Percentiles rank a stretch among this genome's conserved stretches.
Evolutionary conservation across 2,329 filamentous ascomycete species (phyloP).

Genomic region (Alternaria angustiovoidea): DNA sequence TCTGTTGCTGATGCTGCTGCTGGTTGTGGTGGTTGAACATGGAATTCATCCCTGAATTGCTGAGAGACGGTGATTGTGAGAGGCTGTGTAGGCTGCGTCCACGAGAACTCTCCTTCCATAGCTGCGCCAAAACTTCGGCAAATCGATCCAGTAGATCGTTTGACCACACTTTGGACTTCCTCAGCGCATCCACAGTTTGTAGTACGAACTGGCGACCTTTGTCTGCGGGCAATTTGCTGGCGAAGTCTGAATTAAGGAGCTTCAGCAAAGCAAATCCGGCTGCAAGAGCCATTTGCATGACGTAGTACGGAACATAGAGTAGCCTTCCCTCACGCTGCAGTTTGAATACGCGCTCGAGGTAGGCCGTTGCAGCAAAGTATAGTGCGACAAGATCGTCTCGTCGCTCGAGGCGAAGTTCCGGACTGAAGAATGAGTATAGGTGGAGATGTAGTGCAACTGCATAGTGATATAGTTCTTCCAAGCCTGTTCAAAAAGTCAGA

Average conservation of each 20-base stretch:
- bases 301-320: constrained; percentile 75
- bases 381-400: constrained; percentile 75
- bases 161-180: constrained; percentile 75
- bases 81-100: constrained; percentile 48
- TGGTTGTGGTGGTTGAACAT: constrained; percentile 44
- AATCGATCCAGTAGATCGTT: constrained; percentile 83
- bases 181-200: constrained; percentile 72
- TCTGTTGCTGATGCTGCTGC: constrained; percentile 29
- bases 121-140: constrained; percentile 85
- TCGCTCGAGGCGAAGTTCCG: constrained; percentile 67
- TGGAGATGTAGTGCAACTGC: constrained; percentile 79
- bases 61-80: constrained; percentile 48
- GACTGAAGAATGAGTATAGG: constrained; percentile 82
- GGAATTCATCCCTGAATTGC: constrained; percentile 40
- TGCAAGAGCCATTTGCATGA: constrained; percentile 86
- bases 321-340: constrained; percentile 65
- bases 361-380: constrained; percentile 74
- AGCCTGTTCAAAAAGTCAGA: constrained; percentile 47
- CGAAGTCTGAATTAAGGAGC: constrained; percentile 77
- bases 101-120: constrained; percentile 72
- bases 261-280: constrained; percentile 80
- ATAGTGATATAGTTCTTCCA: constrained; percentile 69
- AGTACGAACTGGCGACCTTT: constrained; percentile 74
- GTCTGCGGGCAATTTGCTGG: constrained; percentile 69
- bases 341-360: constrained; percentile 68